These are phyloP conservation scores for Oidiodendron maius DNA, from an alignment of 495 filamentous ascomycete species.

Conservation along the genomic window DNA sequence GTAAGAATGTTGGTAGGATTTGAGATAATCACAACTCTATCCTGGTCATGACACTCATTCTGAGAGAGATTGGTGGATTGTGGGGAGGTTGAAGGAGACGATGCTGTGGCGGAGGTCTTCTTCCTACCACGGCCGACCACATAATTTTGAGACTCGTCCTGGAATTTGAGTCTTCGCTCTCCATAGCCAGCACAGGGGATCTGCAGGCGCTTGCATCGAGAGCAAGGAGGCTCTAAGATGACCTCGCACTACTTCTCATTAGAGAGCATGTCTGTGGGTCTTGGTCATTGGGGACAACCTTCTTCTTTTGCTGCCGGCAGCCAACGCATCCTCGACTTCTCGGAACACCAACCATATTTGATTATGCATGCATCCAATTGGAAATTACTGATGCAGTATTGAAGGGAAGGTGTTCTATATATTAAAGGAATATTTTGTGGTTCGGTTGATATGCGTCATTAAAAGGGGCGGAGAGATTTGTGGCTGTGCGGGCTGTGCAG, in stretches of 20 bases:
- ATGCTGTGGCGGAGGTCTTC: not conserved
- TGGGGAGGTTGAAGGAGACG: not conserved
- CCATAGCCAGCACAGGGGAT: conserved; percentile 41
- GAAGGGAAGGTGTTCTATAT: not conserved
- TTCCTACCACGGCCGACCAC: not conserved
- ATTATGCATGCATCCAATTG: not conserved
- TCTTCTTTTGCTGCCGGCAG: not conserved
- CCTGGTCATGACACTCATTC: not conserved
- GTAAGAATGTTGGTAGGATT: not conserved
- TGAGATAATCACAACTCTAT: not conserved
- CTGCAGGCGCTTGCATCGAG: conserved; percentile 39
- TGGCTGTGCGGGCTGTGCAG: not conserved
- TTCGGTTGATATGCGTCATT: not conserved
- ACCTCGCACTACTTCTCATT: not conserved
- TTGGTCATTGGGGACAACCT: not conserved
- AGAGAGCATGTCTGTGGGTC: not conserved
- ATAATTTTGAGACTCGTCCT: conserved; percentile 22
- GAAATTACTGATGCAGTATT: no score
- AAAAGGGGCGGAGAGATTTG: not conserved
- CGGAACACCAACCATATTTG: conserved; percentile 1
- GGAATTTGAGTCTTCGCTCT: conserved; percentile 42
- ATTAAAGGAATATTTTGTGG: no score
- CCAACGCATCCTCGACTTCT: not conserved
- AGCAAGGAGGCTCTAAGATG: conserved; percentile 33
- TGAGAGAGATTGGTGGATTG: not conserved